Percentiles rank a stretch among this genome's conserved stretches.
Conservation (phyloP, 108 stramenopile genomes). For the Fragilariopsis cylindrus region DNA sequence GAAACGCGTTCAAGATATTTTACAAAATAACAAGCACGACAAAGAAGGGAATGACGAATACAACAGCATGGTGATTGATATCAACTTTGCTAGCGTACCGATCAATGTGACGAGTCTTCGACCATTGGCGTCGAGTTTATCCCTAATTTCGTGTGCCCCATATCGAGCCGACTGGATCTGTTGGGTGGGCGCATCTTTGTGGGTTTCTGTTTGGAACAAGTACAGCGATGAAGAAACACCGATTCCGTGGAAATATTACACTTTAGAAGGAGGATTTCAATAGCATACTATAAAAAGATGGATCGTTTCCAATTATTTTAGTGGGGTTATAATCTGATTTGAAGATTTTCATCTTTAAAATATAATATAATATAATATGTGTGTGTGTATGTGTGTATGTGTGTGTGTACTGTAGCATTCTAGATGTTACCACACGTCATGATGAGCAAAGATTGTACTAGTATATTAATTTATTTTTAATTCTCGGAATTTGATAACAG, state of each 20-base stretch:
- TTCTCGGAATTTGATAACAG: background rate
- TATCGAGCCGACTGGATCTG: conserved; percentile 38
- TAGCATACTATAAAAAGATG: background rate
- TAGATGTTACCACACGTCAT: no score
- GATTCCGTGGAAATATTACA: conserved; percentile 28
- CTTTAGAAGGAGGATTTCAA: background rate
- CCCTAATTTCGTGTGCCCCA: conserved; percentile 25
- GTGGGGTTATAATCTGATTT: background rate
- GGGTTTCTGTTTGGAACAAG: conserved; percentile 35
- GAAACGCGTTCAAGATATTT: conserved; percentile 21
- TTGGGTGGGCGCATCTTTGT: conserved; percentile 34
- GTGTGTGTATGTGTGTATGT: background rate
- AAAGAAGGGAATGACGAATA: conserved; percentile 1
- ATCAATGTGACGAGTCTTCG: conserved; percentile 13
- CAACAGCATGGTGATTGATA: background rate
- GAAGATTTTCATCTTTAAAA: background rate
- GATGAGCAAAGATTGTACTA: no score
- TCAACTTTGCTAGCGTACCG: conserved; percentile 17
- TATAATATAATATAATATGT: background rate
- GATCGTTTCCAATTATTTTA: background rate
- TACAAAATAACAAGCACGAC: conserved; percentile 1
- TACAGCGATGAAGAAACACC: conserved; percentile 37
- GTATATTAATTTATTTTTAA: background rate
- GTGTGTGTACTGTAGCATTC: no score
- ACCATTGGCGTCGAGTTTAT: conserved; percentile 19